phyloP scores from a whole-genome alignment of 73 alveolate genomes.

The Diophrys sp. region DNA sequence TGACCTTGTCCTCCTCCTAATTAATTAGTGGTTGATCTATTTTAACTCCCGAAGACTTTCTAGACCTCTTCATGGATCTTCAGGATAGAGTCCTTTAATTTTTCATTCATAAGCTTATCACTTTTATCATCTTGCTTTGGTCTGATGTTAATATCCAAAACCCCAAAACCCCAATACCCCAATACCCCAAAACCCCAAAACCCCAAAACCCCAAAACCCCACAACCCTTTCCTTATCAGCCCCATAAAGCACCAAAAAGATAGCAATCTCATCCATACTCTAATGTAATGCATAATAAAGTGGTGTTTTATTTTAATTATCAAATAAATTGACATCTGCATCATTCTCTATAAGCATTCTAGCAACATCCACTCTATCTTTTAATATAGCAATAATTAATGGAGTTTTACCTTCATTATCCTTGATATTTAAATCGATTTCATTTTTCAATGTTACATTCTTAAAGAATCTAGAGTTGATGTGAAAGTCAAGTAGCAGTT shows the following conservation, averaged over 20 bases:
- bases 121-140: no score
- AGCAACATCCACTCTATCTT: conserved; percentile 17
- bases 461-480: conserved; percentile 29
- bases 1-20: no score
- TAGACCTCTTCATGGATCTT: no score
- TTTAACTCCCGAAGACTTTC: no score
- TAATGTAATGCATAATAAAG: conserved; percentile 35
- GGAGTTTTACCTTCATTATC: conserved; percentile 40
- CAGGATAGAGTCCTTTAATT: no score
- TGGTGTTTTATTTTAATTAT: conserved; percentile 20
- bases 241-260: conserved; percentile 36
- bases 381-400: conserved; percentile 21
- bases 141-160: no score
- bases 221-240: no score
- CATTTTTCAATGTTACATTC: conserved; percentile 25
- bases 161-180: no score
- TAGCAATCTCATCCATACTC: conserved; percentile 41
- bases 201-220: no score
- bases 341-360: conserved; percentile 26
- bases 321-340: conserved; percentile 31
- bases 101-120: no score
- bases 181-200: no score
- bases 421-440: conserved; percentile 29
- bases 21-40: no score
- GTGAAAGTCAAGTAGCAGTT: conserved; percentile 35